These are phyloP conservation scores for Stylosanthes scabra DNA, from an alignment of 331 rosid species.

Conservation along the genomic window DNA sequence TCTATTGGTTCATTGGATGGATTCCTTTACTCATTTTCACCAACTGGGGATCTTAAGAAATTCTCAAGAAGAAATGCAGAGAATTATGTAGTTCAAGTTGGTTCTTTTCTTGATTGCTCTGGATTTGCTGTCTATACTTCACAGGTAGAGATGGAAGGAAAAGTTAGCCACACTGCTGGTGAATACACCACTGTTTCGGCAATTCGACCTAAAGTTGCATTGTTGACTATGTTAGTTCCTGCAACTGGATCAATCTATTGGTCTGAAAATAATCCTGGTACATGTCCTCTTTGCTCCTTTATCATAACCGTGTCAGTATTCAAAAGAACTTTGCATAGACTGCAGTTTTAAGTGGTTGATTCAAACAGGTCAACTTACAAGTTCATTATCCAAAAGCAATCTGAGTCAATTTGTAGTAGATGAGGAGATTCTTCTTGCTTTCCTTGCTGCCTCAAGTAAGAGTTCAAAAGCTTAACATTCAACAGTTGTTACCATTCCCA, in stretches of 20 bases:
- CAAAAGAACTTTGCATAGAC: conserved; percentile 1
- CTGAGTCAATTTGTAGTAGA: conserved; percentile 62
- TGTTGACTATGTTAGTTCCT: conserved; percentile 64
- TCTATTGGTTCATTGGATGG: conserved; percentile 85
- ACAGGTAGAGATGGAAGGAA: conserved; percentile 77
- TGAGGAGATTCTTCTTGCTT: conserved; percentile 79
- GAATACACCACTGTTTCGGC: conserved; percentile 64
- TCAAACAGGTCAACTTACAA: conserved; percentile 56
- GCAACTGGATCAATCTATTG: conserved; percentile 76
- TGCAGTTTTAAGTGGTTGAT: conserved; percentile 21
- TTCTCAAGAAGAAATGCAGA: conserved; percentile 56
- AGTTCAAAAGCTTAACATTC: conserved; percentile 31
- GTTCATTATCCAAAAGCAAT: conserved; percentile 54
- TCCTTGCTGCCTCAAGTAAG: conserved; percentile 84
- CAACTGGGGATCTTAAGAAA: conserved; percentile 66
- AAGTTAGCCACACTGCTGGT: conserved; percentile 55
- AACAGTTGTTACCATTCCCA: background rate
- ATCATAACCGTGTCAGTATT: background rate
- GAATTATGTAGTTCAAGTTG: conserved; percentile 62
- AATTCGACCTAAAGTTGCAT: conserved; percentile 55
- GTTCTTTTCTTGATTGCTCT: conserved; percentile 79
- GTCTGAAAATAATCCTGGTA: conserved; percentile 76
- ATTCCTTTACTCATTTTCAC: conserved; percentile 76
- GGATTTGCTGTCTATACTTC: conserved; percentile 74
- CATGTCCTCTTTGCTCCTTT: background rate